These are phyloP conservation scores for Cylindrodendrum hubeiense DNA, from an alignment of 2,329 filamentous ascomycete species.

Conservation along the genomic window DNA sequence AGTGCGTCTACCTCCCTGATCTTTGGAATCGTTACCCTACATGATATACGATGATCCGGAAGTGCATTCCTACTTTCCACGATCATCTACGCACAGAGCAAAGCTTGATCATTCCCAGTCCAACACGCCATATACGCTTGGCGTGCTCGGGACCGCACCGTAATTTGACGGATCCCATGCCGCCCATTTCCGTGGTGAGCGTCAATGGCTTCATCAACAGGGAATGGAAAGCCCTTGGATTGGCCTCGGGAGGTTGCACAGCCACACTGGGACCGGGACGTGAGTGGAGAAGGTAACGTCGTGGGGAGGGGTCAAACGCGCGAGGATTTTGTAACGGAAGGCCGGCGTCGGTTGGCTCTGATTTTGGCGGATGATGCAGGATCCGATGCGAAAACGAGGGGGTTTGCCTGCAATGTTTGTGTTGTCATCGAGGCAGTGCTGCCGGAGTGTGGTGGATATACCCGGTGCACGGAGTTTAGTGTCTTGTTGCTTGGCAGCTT, in stretches of 20 bases:
- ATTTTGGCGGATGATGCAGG: constrained; percentile 6
- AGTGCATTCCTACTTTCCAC: background rate
- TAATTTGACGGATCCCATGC: background rate
- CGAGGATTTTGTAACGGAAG: background rate
- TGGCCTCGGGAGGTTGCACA: constrained; percentile 12
- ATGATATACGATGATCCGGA: background rate
- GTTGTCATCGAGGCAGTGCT: constrained; percentile 17
- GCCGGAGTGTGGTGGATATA: constrained; percentile 16
- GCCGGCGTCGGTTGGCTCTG: background rate
- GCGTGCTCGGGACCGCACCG: background rate
- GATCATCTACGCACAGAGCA: background rate
- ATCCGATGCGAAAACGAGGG: constrained; percentile 7
- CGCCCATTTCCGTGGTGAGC: background rate
- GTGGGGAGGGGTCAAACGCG: background rate
- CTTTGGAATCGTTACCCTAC: background rate
- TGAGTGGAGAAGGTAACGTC: constrained; percentile 4
- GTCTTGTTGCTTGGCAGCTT: background rate
- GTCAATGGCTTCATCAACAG: constrained; percentile 2
- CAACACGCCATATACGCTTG: background rate
- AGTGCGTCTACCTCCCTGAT: background rate
- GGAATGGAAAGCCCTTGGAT: constrained; percentile 5
- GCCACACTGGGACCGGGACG: constrained; percentile 6
- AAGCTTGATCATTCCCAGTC: background rate
- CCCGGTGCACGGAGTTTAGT: background rate
- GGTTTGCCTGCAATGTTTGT: background rate